phyloP scores from a whole-genome alignment of 805 yeast genomes.

The Metschnikowia similis region DNA sequence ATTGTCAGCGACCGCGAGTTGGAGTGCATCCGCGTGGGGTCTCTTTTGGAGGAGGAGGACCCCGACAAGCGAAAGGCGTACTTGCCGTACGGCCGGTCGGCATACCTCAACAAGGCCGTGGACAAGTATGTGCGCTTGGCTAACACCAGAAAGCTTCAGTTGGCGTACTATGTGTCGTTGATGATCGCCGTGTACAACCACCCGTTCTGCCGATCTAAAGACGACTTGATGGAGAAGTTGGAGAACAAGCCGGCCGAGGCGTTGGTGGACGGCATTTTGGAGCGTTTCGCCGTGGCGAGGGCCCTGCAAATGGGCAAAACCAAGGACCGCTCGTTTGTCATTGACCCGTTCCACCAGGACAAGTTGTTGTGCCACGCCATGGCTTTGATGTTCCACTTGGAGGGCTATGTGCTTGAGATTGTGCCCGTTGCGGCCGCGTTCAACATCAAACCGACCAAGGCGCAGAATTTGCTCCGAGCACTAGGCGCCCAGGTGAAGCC shows the following conservation, averaged over 20 bases:
- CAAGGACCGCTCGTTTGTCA: conserved; percentile 69
- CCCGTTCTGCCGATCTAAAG: conserved; percentile 58
- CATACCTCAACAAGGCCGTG: conserved; percentile 48
- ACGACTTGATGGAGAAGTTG: conserved; percentile 56
- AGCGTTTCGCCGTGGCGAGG: conserved; percentile 63
- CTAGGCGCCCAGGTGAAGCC: conserved; percentile 78
- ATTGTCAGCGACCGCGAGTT: conserved; percentile 69
- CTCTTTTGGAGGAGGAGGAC: conserved; percentile 51
- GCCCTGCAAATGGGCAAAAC: conserved; percentile 52
- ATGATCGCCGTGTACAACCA: conserved; percentile 75
- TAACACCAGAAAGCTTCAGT: conserved; percentile 56
- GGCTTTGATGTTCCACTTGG: conserved; percentile 68
- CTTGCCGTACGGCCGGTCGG: conserved; percentile 61
- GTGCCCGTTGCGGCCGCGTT: conserved; percentile 83
- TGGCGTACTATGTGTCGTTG: conserved; percentile 76
- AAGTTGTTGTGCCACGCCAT: conserved; percentile 76
- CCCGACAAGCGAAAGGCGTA: conserved; percentile 47
- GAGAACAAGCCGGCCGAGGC: conserved; percentile 65
- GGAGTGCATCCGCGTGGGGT: conserved; percentile 56
- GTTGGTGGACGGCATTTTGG: conserved; percentile 66
- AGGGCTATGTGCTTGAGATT: conserved; percentile 68
- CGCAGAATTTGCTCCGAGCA: conserved; percentile 66
- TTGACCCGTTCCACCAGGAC: conserved; percentile 88
- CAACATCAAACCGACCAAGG: conserved; percentile 70
- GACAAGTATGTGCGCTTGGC: conserved; percentile 34